A percentile compares a stretch with the other conserved stretches of the same genome.
These are phyloP conservation scores for Volutella citrinella DNA, from an alignment of 2,329 filamentous ascomycete species.

Conservation along the genomic window DNA sequence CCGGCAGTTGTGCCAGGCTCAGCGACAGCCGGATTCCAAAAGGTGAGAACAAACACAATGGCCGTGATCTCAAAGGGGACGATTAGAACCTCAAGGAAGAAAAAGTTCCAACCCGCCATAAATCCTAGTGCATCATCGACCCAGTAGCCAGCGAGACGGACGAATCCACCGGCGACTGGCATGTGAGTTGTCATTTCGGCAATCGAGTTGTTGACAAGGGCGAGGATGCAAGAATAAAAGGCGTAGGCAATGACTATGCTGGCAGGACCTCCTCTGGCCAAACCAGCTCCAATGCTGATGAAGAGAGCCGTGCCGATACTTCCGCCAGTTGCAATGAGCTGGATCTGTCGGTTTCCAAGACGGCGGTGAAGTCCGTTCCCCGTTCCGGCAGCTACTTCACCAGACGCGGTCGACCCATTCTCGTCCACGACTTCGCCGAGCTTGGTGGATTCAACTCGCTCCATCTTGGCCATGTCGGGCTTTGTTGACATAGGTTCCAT, in stretches of 20 bases:
- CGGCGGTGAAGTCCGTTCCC: constrained; percentile 44
- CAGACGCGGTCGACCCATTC: too few species aligned
- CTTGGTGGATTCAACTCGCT: too few species aligned
- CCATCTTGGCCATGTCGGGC: too few species aligned
- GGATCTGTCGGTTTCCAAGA: constrained; percentile 53
- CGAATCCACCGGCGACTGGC: constrained; percentile 61
- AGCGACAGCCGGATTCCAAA: constrained; percentile 41
- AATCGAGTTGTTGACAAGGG: constrained; percentile 61
- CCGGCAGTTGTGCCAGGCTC: constrained; percentile 65
- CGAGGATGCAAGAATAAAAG: constrained; percentile 54
- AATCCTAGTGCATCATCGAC: constrained; percentile 65
- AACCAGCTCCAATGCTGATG: constrained; percentile 58
- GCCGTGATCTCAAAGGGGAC: constrained; percentile 44
- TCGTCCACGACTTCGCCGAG: too few species aligned
- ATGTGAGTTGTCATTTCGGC: constrained; percentile 64
- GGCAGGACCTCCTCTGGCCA: constrained; percentile 40
- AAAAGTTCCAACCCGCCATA: constrained; percentile 43
- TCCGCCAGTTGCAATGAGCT: constrained; percentile 56
- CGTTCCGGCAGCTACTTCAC: too few species aligned
- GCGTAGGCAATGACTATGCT: constrained; percentile 58
- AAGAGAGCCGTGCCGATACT: constrained; percentile 59
- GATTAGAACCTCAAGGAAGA: constrained; percentile 41
- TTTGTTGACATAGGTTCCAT: too few species aligned
- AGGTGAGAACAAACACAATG: constrained; percentile 41
- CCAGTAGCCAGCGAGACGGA: constrained; percentile 63